phyloP scores from a whole-genome alignment of 1,139 yeast species.

The Sugiyamaella pinicola region DNA sequence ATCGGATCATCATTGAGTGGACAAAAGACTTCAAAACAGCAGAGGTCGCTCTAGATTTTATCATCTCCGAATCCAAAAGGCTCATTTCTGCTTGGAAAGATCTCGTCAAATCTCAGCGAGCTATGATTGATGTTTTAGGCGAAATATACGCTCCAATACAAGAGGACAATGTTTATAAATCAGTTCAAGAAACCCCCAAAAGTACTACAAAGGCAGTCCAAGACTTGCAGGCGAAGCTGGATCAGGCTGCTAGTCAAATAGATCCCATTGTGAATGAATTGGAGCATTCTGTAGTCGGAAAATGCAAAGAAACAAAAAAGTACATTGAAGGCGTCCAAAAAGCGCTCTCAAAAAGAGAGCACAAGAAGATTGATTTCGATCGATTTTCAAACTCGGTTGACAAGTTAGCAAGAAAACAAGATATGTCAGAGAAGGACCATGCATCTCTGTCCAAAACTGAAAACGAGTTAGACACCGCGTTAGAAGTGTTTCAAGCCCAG shows the following conservation, averaged over 20 bases:
- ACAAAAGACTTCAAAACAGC: constrained; percentile 51
- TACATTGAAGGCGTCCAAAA: constrained; percentile 49
- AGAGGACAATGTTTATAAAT: constrained; percentile 41
- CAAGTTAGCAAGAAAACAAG: constrained; percentile 47
- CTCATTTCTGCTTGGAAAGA: constrained; percentile 47
- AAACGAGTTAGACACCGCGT: constrained; percentile 38
- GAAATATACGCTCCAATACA: constrained; percentile 46
- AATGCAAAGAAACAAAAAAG: constrained; percentile 46
- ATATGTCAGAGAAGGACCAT: constrained; percentile 40
- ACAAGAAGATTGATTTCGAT: constrained; percentile 51
- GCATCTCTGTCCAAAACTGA: constrained; percentile 35
- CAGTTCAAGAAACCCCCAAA: constrained; percentile 47
- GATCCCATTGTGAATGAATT: constrained; percentile 36
- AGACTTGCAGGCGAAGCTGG: constrained; percentile 32
- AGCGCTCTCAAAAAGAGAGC: constrained; percentile 52
- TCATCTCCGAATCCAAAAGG: constrained; percentile 44
- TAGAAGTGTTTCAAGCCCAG: constrained; percentile 42
- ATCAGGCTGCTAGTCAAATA: constrained; percentile 31
- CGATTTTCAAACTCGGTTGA: constrained; percentile 48
- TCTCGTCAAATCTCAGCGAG: constrained; percentile 44
- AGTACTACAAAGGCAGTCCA: constrained; percentile 42
- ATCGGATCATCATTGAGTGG: constrained; percentile 53
- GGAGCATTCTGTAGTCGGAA: constrained; percentile 32
- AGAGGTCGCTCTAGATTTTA: constrained; percentile 49
- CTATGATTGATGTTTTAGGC: constrained; percentile 42